These are phyloP conservation scores for Backusella circina DNA, from an alignment of 192 early-diverging fungal genomes.

Conservation along the genomic window DNA sequence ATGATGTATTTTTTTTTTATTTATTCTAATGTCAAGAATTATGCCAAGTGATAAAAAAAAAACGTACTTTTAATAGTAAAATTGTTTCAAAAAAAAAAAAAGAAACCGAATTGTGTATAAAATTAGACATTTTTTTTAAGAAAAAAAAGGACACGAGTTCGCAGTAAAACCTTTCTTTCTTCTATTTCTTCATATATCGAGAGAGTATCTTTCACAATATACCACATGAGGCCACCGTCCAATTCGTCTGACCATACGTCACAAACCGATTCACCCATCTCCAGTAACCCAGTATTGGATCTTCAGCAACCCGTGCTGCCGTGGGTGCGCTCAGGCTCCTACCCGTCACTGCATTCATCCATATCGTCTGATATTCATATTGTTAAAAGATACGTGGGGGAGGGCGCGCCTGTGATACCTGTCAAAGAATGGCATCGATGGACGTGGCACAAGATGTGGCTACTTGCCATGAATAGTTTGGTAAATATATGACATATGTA, in stretches of 20 bases:
- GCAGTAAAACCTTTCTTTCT: neutral
- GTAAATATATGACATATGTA: constrained; percentile 9
- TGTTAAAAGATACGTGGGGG: neutral
- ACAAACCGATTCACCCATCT: neutral
- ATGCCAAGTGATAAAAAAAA: neutral
- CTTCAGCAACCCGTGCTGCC: neutral
- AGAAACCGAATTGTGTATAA: neutral
- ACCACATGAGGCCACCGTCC: neutral
- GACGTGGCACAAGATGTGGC: constrained; percentile 34
- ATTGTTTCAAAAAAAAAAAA: neutral
- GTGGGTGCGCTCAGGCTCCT: neutral
- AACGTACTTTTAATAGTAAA: neutral
- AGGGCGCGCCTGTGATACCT: neutral
- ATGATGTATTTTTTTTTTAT: neutral
- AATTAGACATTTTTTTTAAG: neutral
- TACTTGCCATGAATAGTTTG: constrained; percentile 35
- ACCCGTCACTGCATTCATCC: neutral
- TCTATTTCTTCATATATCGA: neutral
- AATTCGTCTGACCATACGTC: neutral
- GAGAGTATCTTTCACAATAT: neutral
- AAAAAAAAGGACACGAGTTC: neutral
- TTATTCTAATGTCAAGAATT: neutral
- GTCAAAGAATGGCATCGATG: constrained; percentile 20
- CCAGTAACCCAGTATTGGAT: neutral
- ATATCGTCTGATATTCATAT: neutral